phyloP scores from a whole-genome alignment of 1,284 basidiomycete genomes.

The Exobasidium rhododendri region DNA sequence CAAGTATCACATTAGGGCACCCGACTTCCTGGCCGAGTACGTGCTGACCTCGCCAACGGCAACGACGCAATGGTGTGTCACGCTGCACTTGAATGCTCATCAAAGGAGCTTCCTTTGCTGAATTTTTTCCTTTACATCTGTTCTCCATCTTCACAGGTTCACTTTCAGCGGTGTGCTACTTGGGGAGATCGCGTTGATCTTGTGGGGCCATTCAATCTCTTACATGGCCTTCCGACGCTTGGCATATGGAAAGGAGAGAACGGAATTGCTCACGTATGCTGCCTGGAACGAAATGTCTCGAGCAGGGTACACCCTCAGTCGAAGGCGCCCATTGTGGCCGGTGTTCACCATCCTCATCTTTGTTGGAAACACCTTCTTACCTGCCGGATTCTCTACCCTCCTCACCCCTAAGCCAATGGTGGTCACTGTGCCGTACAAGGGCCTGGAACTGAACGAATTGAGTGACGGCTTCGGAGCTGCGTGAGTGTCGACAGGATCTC shows the following conservation, averaged over 20 bases:
- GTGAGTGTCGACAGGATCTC: too few relatives aligned
- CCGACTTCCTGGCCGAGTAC: conserved; percentile 8
- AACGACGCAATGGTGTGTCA: conserved; percentile 1
- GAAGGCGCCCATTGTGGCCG: conserved; percentile 5
- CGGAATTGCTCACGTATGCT: conserved; percentile 6
- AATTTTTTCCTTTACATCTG: too few relatives aligned
- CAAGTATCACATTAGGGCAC: conserved; percentile 1
- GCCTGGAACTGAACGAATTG: conserved; percentile 8
- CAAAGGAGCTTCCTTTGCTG: too few relatives aligned
- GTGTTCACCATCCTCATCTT: conserved; percentile 10
- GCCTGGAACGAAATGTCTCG: conserved; percentile 10
- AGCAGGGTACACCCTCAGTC: conserved; percentile 8
- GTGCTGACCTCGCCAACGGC: conserved; percentile 2
- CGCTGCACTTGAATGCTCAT: too few relatives aligned
- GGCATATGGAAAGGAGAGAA: conserved; percentile 7
- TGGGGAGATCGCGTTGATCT: conserved; percentile 1
- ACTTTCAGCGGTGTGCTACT: conserved; percentile 7
- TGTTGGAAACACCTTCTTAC: conserved; percentile 10
- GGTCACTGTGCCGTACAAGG: conserved; percentile 1
- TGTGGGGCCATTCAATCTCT: conserved; percentile 7
- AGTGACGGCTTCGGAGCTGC: background rate
- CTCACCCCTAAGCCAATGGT: conserved; percentile 6
- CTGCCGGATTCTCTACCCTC: conserved; percentile 10
- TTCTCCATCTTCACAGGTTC: too few relatives aligned
- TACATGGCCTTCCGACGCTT: conserved; percentile 6